phyloP scores from a whole-genome alignment of 2,329 filamentous ascomycete species.

The Beauveria australis region DNA sequence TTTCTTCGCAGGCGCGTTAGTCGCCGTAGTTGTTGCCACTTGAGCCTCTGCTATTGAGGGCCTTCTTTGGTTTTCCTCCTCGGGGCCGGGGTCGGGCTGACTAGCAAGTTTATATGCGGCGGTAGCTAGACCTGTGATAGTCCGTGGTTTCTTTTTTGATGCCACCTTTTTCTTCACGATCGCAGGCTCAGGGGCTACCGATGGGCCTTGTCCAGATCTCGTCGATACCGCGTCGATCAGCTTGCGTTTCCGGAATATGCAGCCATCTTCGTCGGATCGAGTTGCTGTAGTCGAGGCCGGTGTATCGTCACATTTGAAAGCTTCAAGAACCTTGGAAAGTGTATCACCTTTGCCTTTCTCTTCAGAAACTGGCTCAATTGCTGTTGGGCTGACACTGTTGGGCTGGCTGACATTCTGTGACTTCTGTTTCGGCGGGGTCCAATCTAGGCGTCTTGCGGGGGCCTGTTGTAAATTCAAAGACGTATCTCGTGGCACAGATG shows the following conservation, averaged over 20 bases:
- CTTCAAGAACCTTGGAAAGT: slow-evolving; percentile 37
- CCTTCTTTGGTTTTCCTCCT: neutral
- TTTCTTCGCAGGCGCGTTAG: neutral
- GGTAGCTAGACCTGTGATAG: slow-evolving; percentile 70
- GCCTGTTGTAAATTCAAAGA: slow-evolving; percentile 39
- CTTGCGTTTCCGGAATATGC: slow-evolving; percentile 46
- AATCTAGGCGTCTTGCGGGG: slow-evolving; percentile 47
- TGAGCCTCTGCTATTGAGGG: neutral
- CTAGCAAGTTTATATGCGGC: slow-evolving; percentile 48
- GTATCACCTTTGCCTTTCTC: slow-evolving; percentile 18
- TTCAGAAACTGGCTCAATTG: neutral
- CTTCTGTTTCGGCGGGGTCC: slow-evolving; percentile 56
- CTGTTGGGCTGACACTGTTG: slow-evolving; percentile 20
- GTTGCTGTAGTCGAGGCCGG: slow-evolving; percentile 13
- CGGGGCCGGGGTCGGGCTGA: slow-evolving; percentile 23
- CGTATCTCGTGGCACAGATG: slow-evolving; percentile 15
- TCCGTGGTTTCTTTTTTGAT: slow-evolving; percentile 60
- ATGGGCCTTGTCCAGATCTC: slow-evolving; percentile 2
- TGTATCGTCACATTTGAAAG: slow-evolving; percentile 30
- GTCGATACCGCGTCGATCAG: slow-evolving; percentile 41
- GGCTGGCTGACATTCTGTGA: slow-evolving; percentile 21
- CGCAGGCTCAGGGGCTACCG: slow-evolving; percentile 19
- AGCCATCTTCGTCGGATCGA: slow-evolving; percentile 21
- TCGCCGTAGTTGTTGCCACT: neutral
- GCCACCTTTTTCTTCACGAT: slow-evolving; percentile 42